A percentile compares a stretch with the other conserved stretches of the same genome.
Evolutionary conservation across 108 stramenopile species (phyloP).

Genomic region (Licmophora abbreviata): DNA sequence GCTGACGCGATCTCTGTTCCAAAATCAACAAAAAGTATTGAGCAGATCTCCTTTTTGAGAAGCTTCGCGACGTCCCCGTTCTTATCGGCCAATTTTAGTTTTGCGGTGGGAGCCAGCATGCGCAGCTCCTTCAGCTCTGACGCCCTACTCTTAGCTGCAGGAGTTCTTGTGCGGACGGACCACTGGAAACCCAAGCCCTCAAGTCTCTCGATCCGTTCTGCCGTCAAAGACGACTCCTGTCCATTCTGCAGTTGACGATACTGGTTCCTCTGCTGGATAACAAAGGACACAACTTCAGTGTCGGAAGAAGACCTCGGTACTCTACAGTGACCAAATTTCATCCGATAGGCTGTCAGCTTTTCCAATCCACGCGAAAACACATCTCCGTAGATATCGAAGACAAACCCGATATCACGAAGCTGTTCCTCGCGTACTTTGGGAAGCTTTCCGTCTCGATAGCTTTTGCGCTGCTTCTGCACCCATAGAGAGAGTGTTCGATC

Average conservation of each 20-base stretch:
- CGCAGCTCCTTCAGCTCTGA: too few relatives aligned
- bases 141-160: too few relatives aligned
- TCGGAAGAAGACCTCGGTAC: neutral
- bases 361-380: neutral
- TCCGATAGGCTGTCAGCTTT: neutral
- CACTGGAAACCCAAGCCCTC: too few relatives aligned
- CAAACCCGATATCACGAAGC: neutral
- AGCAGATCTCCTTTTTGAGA: too few relatives aligned
- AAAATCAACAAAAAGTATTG: too few relatives aligned
- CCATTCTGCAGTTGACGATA: neutral
- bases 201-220: too few relatives aligned
- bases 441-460: neutral
- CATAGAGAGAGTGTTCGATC: slow-evolving; percentile 23
- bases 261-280: neutral
- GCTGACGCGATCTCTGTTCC: too few relatives aligned
- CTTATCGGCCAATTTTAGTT: too few relatives aligned
- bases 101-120: too few relatives aligned
- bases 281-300: neutral
- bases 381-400: neutral
- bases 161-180: too few relatives aligned
- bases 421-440: neutral
- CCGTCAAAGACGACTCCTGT: neutral
- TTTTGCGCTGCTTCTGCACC: slow-evolving; percentile 27
- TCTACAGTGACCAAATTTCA: neutral
- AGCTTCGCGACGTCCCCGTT: too few relatives aligned